Conservation (phyloP, 2,329 filamentous ascomycete species). For the Exophiala aquamarina region DNA sequence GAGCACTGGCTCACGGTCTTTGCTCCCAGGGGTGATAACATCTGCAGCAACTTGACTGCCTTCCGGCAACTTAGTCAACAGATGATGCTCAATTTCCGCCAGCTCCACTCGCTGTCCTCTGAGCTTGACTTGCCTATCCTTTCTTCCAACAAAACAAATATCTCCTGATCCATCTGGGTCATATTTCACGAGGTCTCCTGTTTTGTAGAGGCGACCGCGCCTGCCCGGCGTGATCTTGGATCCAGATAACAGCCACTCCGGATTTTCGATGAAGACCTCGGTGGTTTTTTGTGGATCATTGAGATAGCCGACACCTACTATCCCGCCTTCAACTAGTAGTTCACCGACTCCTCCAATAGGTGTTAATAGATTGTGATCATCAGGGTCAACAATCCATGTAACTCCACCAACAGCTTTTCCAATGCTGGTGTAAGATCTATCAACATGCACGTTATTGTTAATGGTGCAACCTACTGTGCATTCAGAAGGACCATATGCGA, state of each 20-base stretch:
- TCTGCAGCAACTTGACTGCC: constrained; percentile 49
- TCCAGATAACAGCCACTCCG: constrained; percentile 32
- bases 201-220: constrained; percentile 37
- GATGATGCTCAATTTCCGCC: constrained; percentile 21
- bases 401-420: constrained; percentile 37
- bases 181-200: constrained; percentile 40
- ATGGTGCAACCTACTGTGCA: constrained; percentile 36
- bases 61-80: constrained; percentile 34
- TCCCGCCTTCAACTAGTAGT: constrained; percentile 47
- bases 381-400: constrained; percentile 41
- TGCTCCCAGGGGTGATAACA: constrained; percentile 47
- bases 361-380: constrained; percentile 37
- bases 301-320: constrained; percentile 47
- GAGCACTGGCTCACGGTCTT: constrained; percentile 44
- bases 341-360: constrained; percentile 50
- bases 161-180: constrained; percentile 30
- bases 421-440: constrained; percentile 33
- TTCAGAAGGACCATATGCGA: constrained; percentile 46
- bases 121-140: constrained; percentile 25
- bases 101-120: constrained; percentile 25
- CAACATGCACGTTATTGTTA: constrained; percentile 33
- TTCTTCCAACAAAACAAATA: constrained; percentile 34
- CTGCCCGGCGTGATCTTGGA: constrained; percentile 15
- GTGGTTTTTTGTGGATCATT: constrained; percentile 37
- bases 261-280: constrained; percentile 36